phyloP scores from a whole-genome alignment of 2,329 filamentous ascomycete genomes.

The Aspergillus sp. region DNA sequence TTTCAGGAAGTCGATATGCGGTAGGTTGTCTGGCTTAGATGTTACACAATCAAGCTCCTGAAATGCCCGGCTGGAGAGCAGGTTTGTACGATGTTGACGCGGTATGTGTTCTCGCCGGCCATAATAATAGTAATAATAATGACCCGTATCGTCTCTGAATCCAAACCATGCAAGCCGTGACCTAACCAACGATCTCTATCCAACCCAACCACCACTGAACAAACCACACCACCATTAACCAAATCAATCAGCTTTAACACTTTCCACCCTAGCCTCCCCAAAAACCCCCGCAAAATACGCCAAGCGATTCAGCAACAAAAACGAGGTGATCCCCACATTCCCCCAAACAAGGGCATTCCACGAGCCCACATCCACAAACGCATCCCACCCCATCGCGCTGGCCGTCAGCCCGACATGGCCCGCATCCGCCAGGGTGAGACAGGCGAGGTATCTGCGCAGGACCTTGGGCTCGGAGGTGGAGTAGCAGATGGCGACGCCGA shows the following conservation, averaged over 20 bases:
- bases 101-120: no score
- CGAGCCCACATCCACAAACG: conserved; percentile 42
- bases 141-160: no score
- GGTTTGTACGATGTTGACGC: no score
- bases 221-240: no score
- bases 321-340: conserved; percentile 57
- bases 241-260: no score
- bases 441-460: conserved; percentile 57
- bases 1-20: conserved; percentile 20
- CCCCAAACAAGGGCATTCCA: conserved; percentile 69
- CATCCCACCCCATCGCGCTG: conserved; percentile 47
- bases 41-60: no score
- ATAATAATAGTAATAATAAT: no score
- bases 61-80: no score
- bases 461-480: conserved; percentile 57
- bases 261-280: conserved; percentile 41
- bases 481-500: conserved; percentile 56
- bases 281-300: conserved; percentile 53
- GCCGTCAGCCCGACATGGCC: conserved; percentile 58
- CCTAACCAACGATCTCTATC: no score
- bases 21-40: no score
- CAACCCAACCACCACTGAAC: no score
- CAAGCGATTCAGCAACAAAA: conserved; percentile 48
- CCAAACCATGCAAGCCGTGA: no score
- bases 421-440: conserved; percentile 56